Evolutionary conservation across 192 early-diverging fungal species (phyloP), one percentile per base, ranked within the genome.

Genomic region (Powellomyces hirtus): DNA sequence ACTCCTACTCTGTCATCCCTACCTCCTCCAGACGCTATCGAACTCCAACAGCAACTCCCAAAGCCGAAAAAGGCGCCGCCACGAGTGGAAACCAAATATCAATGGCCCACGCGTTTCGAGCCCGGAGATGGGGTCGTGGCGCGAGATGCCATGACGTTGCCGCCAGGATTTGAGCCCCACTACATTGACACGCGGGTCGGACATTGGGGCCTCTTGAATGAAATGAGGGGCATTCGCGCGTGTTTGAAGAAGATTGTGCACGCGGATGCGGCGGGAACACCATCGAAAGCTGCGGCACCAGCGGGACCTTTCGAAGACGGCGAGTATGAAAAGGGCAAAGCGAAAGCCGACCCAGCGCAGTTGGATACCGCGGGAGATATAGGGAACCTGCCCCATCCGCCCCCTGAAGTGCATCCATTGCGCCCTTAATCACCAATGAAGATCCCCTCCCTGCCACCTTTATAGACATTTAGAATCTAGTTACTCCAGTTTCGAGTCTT

Each of bases 51-150:
- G 13, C 22, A 36, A 35, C 37, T n/a, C 18, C 4, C 10, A 30
- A 4, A 27, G 52, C 52, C 30, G 10, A 3, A 18, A 6, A 37
- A 26, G 31, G 29, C 10, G 31, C 24, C 33, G 45, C n/a, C 53
- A 31, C 26, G 26, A 24, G 35, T 31, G 13, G 74, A 75, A 30
- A 40, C 65, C 33, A 24, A 60, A 13, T 36, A 66, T n/a, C 51
- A 35, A 20, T 59, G 51, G 38, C 74, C 74, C 7, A 33, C 44
- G 18, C 46, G 29, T 18, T 75, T 75, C 38, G 36, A 36, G 10
- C 52, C 50, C 4, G 74, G 74, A 7, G 74, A 75, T 36, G 74
- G 74, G 0, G 33, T 75, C 38, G 74, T 75, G 26, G 7, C 67
- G 38, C n/a, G 38, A 18, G 56, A 62, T 7, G 33, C 37, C n/a